phyloP scores from a whole-genome alignment of 1,284 basidiomycete genomes.

The Cystobasidium sp. region DNA sequence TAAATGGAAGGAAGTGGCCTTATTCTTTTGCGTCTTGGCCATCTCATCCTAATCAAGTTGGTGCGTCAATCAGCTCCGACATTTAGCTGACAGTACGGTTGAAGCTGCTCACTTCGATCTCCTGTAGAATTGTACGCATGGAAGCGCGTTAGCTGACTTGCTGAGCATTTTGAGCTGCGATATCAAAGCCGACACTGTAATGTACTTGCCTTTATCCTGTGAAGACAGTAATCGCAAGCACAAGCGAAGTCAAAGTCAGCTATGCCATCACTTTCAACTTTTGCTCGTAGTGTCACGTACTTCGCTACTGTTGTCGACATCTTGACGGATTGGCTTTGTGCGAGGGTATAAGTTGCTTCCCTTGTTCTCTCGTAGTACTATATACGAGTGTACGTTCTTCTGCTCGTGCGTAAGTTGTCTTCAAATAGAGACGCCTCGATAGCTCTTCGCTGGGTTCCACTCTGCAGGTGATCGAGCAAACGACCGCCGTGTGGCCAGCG shows the following conservation, averaged over 20 bases:
- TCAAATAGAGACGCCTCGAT: too few relatives aligned
- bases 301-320: conserved; percentile 42
- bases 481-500: too few relatives aligned
- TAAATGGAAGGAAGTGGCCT: conserved; percentile 71
- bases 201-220: conserved; percentile 42
- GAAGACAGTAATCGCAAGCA: neutral
- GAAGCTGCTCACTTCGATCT: conserved; percentile 36
- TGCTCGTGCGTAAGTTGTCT: too few relatives aligned
- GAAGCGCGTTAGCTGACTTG: neutral
- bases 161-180: neutral
- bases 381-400: neutral
- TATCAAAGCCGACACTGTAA: neutral
- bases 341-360: too few relatives aligned
- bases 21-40: conserved; percentile 92
- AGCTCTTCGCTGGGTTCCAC: too few relatives aligned
- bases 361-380: neutral
- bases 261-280: conserved; percentile 11
- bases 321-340: neutral
- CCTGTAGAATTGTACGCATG: conserved; percentile 27
- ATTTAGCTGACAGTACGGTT: neutral
- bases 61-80: neutral
- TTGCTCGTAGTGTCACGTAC: conserved; percentile 2
- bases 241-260: neutral
- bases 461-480: too few relatives aligned
- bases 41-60: conserved; percentile 68